These are phyloP conservation scores for Leccinum holopus DNA, from an alignment of 1,284 basidiomycete genomes.

Conservation along the genomic window DNA sequence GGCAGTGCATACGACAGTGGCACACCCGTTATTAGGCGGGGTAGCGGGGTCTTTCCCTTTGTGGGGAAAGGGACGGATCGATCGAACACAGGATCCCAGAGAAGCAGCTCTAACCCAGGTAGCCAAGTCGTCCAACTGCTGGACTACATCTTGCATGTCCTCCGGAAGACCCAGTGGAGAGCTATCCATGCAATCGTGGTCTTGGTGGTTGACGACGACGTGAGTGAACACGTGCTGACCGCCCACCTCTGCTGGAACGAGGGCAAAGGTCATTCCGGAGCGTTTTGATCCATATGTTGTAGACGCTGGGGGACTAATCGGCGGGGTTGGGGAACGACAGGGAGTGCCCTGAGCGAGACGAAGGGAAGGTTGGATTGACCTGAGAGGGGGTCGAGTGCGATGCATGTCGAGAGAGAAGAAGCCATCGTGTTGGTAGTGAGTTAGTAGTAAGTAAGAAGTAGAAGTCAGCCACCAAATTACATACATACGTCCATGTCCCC, in stretches of 20 bases:
- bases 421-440: not conserved
- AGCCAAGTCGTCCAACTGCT: constrained; percentile 31
- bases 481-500: constrained; percentile 16
- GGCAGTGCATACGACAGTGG: constrained; percentile 15
- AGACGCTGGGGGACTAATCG: constrained; percentile 18
- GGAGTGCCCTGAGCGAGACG: not conserved
- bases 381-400: constrained; percentile 12
- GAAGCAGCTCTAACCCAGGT: constrained; percentile 30
- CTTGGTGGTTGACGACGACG: constrained; percentile 10
- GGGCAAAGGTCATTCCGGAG: constrained; percentile 19
- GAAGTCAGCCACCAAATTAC: not conserved
- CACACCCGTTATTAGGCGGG: not conserved
- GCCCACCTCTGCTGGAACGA: constrained; percentile 17
- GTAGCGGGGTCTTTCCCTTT: not conserved
- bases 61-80: constrained; percentile 7
- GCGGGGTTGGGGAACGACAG: constrained; percentile 17
- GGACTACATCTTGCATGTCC: constrained; percentile 31
- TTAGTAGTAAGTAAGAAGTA: not conserved
- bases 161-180: constrained; percentile 23
- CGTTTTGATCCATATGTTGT: constrained; percentile 16
- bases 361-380: constrained; percentile 17
- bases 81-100: constrained; percentile 6
- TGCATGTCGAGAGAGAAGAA: constrained; percentile 8
- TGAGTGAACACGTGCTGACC: constrained; percentile 18
- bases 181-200: not conserved